Evolutionary conservation across 2,329 filamentous ascomycete species (phyloP), one percentile per base, ranked within the genome.

Genomic region (Talaromyces amestolkiae): DNA sequence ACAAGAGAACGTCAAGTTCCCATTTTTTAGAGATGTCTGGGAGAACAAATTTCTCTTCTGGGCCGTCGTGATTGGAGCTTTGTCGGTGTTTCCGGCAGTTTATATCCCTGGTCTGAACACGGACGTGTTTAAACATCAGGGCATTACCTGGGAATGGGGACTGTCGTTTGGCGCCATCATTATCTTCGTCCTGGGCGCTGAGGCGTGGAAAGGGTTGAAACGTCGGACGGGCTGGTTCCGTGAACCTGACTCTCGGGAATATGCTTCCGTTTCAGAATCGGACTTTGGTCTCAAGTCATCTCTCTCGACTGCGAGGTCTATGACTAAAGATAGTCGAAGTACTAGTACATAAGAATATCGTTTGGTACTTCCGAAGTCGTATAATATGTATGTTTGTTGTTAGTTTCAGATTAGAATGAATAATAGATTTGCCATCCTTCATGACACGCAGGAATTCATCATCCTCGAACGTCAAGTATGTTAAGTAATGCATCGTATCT

Each of bases 31-130:
- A 64, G 86, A 90, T 68, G 78, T 92, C 54, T 91, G 88, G 88
- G 80, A 85, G 68, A 93, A 92, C 80, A 81, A 87, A 75, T 91
- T 92, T 79, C 80, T 90, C 22, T 90, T 90, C 81, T 89, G 83
- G 79, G 83, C 87, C 31, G 83, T 90, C 66, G 80, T 85, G 41
- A 73, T 84, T 8, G 87, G 86, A 9, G 85, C 84, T 67, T 68
- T 87, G 31, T 82, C 83, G 3, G 81, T 86, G 0, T 86, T 89
- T 68, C 86, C 86, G 0, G 83, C 84, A 3, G 76, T 89, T 0
- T 92, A 92, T 70, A 90, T 91, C 61, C 89, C 89, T 0, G 85
- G 85, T 11, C 81, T 91, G 70, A 90, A 90, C 73, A 81, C 82
- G 8, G 77, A 80, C 1, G 88, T 91, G 0, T 91, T 91, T 75